Evolutionary conservation across 441 rosid species (phyloP).

Genomic region (Syzygium syzygioides): DNA sequence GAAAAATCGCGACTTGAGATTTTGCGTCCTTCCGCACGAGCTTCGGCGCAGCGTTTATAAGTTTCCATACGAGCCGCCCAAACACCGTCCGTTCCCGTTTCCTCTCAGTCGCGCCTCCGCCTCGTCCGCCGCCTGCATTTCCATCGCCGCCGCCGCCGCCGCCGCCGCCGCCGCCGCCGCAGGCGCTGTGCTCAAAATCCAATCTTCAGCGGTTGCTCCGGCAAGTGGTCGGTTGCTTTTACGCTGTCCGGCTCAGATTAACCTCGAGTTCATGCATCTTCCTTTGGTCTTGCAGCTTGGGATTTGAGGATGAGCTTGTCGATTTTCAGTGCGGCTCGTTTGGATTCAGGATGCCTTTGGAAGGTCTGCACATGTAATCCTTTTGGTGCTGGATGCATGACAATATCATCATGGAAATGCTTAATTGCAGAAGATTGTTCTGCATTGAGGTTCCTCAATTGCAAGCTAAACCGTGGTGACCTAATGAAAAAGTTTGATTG

Average conservation of each 20-base stretch:
- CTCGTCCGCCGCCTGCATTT: neutral
- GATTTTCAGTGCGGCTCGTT: conserved; percentile 24
- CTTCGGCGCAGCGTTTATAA: neutral
- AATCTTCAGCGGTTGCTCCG: neutral
- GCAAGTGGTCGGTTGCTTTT: neutral
- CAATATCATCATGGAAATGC: neutral
- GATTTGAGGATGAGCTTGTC: conserved; percentile 28
- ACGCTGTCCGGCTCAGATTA: neutral
- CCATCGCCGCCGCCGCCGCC: neutral
- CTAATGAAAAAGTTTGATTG: neutral
- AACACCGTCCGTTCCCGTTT: neutral
- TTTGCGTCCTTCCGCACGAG: neutral
- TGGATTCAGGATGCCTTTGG: conserved; percentile 24
- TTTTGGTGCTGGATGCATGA: neutral
- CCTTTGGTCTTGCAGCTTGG: neutral
- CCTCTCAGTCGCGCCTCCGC: neutral
- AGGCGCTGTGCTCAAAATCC: neutral
- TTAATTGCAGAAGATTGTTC: neutral
- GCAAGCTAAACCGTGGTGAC: neutral
- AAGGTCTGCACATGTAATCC: conserved; percentile 29
- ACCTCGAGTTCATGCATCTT: neutral
- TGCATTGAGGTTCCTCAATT: neutral
- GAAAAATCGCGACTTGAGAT: neutral
- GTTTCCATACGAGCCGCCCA: neutral
- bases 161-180: neutral